Evolutionary conservation across 2,329 filamentous ascomycete species (phyloP).

Genomic region (Lasiodiplodia sp.): DNA sequence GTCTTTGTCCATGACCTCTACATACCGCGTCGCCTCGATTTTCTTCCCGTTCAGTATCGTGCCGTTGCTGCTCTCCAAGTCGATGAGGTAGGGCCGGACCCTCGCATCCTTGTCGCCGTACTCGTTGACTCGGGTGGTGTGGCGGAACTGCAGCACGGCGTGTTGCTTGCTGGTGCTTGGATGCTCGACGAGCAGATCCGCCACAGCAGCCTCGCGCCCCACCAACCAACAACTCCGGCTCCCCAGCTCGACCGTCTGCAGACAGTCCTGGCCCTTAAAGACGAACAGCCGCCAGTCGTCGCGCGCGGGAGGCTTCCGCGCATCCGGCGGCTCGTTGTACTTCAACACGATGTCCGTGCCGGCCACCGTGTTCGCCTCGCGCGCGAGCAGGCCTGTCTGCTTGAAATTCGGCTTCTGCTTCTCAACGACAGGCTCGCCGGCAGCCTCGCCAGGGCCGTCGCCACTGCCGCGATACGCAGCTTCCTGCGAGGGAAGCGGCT

Average conservation of each 20-base stretch:
- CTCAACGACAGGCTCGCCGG: conserved; percentile 50
- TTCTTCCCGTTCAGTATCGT: conserved; percentile 80
- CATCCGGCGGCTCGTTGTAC: conserved; percentile 94
- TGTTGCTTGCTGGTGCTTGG: conserved; percentile 96
- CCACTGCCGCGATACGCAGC: conserved; percentile 50
- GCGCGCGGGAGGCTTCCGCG: conserved; percentile 81
- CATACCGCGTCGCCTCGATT: conserved; percentile 77
- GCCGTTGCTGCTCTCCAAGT: conserved; percentile 92
- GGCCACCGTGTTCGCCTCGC: conserved; percentile 83
- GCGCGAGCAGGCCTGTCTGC: conserved; percentile 81
- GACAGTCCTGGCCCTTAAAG: conserved; percentile 82
- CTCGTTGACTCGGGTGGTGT: conserved; percentile 82
- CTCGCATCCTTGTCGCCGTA: conserved; percentile 81
- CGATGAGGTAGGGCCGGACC: conserved; percentile 82
- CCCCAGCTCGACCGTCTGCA: conserved; percentile 82
- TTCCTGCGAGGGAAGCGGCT: conserved; percentile 56
- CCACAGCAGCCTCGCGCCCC: conserved; percentile 80
- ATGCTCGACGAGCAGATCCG: conserved; percentile 85
- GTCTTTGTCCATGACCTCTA: conserved; percentile 89
- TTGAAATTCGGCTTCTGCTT: conserved; percentile 91
- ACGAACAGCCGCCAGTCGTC: conserved; percentile 90
- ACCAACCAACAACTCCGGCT: conserved; percentile 88
- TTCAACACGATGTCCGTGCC: conserved; percentile 84
- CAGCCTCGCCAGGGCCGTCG: conserved; percentile 32
- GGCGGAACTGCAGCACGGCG: conserved; percentile 91